phyloP scores from a whole-genome alignment of 257 asterid genomes.

The Jacaranda copaia region DNA sequence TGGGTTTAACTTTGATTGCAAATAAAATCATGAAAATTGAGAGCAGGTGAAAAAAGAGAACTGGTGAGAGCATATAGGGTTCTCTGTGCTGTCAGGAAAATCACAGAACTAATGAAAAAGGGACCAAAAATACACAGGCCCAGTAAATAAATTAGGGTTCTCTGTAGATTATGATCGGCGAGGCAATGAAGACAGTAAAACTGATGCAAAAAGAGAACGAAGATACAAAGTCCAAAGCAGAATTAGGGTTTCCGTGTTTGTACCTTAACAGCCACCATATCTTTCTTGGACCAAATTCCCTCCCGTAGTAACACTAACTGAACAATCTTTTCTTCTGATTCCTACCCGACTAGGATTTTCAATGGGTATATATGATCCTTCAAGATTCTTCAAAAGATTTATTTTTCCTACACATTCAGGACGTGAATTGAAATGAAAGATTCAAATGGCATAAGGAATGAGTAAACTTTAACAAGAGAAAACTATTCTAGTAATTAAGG shows the following conservation, averaged over 20 bases:
- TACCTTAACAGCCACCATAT: slow-evolving; percentile 61
- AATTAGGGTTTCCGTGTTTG: slow-evolving; percentile 36
- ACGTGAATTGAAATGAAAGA: slow-evolving; percentile 16
- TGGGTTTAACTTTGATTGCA: slow-evolving; percentile 15
- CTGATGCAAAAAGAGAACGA: neutral
- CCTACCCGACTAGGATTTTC: slow-evolving; percentile 4
- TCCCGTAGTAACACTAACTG: neutral
- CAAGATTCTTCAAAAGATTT: slow-evolving; percentile 31
- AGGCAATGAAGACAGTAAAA: neutral
- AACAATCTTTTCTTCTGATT: slow-evolving; percentile 7
- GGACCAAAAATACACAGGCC: neutral
- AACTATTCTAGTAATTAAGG: neutral
- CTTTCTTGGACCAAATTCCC: slow-evolving; percentile 30
- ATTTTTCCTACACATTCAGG: slow-evolving; percentile 18
- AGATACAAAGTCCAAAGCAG: neutral
- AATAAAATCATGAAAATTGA: slow-evolving; percentile 6
- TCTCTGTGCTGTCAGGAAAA: neutral
- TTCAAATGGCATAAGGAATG: neutral
- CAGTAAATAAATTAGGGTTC: slow-evolving; percentile 17
- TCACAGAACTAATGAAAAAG: neutral
- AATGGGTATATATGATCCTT: slow-evolving; percentile 22
- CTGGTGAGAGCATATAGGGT: neutral
- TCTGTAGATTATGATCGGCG: neutral
- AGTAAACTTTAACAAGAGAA: neutral
- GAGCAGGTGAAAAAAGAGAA: neutral